Evolutionary conservation across 2,329 filamentous ascomycete species (phyloP), one percentile per base, ranked within the genome.

Genomic region (Saccharata proteae): DNA sequence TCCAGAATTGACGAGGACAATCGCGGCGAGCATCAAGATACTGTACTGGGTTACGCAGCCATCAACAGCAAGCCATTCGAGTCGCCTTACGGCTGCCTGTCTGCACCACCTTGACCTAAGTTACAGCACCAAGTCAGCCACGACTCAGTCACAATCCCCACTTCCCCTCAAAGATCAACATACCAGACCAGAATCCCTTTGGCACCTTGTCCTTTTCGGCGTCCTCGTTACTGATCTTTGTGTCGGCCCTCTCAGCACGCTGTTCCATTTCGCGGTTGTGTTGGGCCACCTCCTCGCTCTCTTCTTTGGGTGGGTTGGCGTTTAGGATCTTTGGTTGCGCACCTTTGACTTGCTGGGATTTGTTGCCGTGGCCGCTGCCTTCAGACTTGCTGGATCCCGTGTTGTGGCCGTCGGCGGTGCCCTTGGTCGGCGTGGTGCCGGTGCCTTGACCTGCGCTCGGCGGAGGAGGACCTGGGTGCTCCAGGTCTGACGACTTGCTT

Each of bases 391-490:
- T 24, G 28, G n/a, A n/a, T n/a, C 19, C 41, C 6, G 14, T 20
- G 21, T 40, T 38, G 5, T 45, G 37, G 32, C 49, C 46, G 15
- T 50, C 49, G 19, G 37, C 37, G 8, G 29, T 37, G 34, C 48
- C 47, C 15, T 49, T 49, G 15, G 36, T 45, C 4, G 48, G 48
- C 7, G 43, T 46, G 4, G 44, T 41, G 25, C 52, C 43, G 28
- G 44, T 47, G 35, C 44, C 40, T 35, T 56, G 41, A n/a, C 52
- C 59, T 5, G 50, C 55, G 36, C 59, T 55, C 4, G 60, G 59
- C 7, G 59, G 49, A 36, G 57, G 45, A 5, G 61, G 59, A 5
- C 61, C 61, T 2, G 61, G 60, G 37, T 64, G 61, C 45, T 64
- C 61, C 17, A 55, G 40, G 38, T 57, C 42, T 10, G 52, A 53